These are phyloP conservation scores for Fusarium subglutinans DNA, from an alignment of 2,329 filamentous ascomycete species.

Conservation along the genomic window DNA sequence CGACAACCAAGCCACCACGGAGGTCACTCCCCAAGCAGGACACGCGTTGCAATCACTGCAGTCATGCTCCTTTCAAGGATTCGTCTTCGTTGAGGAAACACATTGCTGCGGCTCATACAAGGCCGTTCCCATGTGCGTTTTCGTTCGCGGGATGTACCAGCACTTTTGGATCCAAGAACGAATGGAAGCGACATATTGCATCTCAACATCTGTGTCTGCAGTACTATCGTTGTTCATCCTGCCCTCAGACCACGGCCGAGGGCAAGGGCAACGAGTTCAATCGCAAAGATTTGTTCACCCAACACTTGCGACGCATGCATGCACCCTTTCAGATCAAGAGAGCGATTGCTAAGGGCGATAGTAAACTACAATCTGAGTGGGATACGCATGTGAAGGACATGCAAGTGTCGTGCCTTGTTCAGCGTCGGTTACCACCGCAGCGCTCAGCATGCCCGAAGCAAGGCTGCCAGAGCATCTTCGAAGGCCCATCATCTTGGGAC, in stretches of 20 bases:
- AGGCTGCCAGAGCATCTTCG: conserved; percentile 77
- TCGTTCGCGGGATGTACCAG: conserved; percentile 83
- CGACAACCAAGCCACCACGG: conserved; percentile 52
- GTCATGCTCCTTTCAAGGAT: conserved; percentile 73
- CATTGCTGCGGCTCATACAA: conserved; percentile 73
- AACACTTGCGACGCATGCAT: conserved; percentile 95
- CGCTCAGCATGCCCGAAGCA: conserved; percentile 75
- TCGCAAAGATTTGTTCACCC: conserved; percentile 93
- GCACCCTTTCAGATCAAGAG: conserved; percentile 73
- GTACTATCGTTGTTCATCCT: conserved; percentile 72
- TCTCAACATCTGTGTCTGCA: conserved; percentile 84
- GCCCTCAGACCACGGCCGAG: conserved; percentile 62
- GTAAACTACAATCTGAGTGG: conserved; percentile 69
- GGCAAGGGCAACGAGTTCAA: conserved; percentile 80
- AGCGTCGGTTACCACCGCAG: conserved; percentile 74
- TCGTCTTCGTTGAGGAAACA: conserved; percentile 73
- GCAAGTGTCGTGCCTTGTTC: conserved; percentile 77
- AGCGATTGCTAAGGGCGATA: conserved; percentile 65
- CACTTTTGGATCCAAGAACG: conserved; percentile 91
- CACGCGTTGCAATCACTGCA: conserved; percentile 68
- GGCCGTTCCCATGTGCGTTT: conserved; percentile 87
- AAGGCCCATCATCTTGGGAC: conserved; percentile 82
- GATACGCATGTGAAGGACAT: conserved; percentile 74
- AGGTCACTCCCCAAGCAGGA: conserved; percentile 67
- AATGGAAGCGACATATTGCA: conserved; percentile 95